phyloP scores from a whole-genome alignment of 2,329 filamentous ascomycete species.

The Diplocarpon rosae region DNA sequence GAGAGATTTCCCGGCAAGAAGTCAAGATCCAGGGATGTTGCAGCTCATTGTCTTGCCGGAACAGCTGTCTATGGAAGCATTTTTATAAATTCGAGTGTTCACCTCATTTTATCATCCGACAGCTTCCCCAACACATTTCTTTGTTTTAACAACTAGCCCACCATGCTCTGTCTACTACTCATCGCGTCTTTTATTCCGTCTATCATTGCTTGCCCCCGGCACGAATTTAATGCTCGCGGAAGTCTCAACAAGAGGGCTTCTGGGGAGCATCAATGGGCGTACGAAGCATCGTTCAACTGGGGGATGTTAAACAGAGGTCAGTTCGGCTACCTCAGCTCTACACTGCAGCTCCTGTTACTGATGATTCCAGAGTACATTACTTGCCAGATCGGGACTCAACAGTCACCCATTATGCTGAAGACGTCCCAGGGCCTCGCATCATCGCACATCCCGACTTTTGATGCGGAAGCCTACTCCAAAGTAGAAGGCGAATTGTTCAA shows the following conservation, averaged over 20 bases:
- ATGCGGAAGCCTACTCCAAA: conserved; percentile 27
- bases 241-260: conserved; percentile 3
- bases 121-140: no score
- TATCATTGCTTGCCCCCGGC: conserved; percentile 6
- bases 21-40: no score
- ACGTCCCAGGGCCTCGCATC: conserved; percentile 31
- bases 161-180: conserved; percentile 2
- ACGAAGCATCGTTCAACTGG: conserved; percentile 32
- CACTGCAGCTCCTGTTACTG: no score
- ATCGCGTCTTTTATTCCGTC: not conserved
- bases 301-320: conserved; percentile 27
- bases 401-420: conserved; percentile 37
- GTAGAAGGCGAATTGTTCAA: conserved; percentile 34
- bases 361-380: conserved; percentile 29
- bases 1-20: no score
- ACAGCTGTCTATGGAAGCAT: no score
- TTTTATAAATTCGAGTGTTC: no score
- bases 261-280: conserved; percentile 23
- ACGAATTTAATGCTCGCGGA: not conserved
- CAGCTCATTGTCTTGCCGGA: no score
- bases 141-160: not conserved
- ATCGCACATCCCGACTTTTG: conserved; percentile 32
- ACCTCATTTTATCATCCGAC: no score
- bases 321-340: not conserved
- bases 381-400: conserved; percentile 40